A percentile compares a stretch with the other conserved stretches of the same genome.
phyloP scores from a whole-genome alignment of 108 stramenopile genomes.

The Cyclotella atomus region DNA sequence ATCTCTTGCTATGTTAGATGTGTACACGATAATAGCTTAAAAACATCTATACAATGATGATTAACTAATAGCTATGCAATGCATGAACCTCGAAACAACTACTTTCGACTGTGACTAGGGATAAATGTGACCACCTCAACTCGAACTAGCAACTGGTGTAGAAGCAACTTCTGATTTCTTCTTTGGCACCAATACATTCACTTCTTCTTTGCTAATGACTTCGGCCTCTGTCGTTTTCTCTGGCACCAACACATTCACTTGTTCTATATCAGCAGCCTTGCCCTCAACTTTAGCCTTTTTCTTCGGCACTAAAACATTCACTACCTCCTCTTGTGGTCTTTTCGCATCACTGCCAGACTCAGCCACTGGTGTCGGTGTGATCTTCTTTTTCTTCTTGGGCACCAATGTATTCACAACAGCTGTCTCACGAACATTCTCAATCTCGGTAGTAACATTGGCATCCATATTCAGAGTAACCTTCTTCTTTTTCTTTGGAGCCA shows the following conservation, averaged over 20 bases:
- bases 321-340: not conserved
- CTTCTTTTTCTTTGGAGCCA: slow-evolving; percentile 22
- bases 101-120: no score
- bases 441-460: slow-evolving; percentile 9
- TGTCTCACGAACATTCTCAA: not conserved
- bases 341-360: not conserved
- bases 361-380: not conserved
- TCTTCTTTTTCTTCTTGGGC: slow-evolving; percentile 11
- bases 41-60: no score
- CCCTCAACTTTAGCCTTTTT: slow-evolving; percentile 20
- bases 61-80: no score
- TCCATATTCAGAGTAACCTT: slow-evolving; percentile 14
- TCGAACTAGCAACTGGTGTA: not conserved
- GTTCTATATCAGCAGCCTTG: not conserved
- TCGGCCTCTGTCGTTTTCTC: not conserved
- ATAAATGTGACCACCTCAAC: no score
- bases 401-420: slow-evolving; percentile 16
- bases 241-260: not conserved
- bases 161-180: slow-evolving; percentile 14
- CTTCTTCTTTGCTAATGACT: not conserved
- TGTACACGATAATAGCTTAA: no score
- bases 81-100: no score
- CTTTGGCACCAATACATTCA: slow-evolving; percentile 24
- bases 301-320: slow-evolving; percentile 22
- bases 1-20: no score